Evolutionary conservation across 75 land plant genomes (phyloP).

Genomic region (Larix kaempferi): DNA sequence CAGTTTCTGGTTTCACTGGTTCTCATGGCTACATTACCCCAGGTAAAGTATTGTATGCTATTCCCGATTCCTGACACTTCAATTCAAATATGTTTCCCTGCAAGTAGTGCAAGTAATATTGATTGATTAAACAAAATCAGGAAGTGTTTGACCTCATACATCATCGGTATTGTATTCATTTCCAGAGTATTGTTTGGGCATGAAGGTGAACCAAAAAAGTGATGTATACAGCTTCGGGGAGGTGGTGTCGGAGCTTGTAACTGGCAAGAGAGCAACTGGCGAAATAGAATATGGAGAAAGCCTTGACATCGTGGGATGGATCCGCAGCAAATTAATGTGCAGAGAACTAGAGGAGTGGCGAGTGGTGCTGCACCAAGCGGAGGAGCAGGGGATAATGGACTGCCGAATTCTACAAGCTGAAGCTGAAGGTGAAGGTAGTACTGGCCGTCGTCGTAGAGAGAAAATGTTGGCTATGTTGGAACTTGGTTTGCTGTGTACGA

Average conservation of each 20-base stretch:
- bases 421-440: slow-evolving; percentile 1
- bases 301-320: slow-evolving; percentile 21
- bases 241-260: slow-evolving; percentile 18
- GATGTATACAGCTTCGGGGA: slow-evolving; percentile 26
- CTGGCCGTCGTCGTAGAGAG: slow-evolving; percentile 9
- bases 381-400: not conserved
- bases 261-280: slow-evolving; percentile 9
- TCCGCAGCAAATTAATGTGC: slow-evolving; percentile 2
- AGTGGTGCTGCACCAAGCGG: slow-evolving; percentile 12
- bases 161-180: slow-evolving; percentile 17
- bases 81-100: not conserved
- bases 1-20: slow-evolving; percentile 25
- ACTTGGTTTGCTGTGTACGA: slow-evolving; percentile 31
- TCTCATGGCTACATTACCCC: slow-evolving; percentile 36
- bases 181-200: slow-evolving; percentile 12
- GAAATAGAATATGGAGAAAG: slow-evolving; percentile 9
- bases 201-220: slow-evolving; percentile 14
- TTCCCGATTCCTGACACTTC: not conserved
- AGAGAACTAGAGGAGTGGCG: not conserved
- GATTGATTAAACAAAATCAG: not conserved
- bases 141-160: slow-evolving; percentile 15
- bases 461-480: slow-evolving; percentile 23
- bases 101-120: not conserved
- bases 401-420: not conserved
- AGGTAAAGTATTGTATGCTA: slow-evolving; percentile 7